phyloP scores from a whole-genome alignment of 192 early-diverging fungal genomes.

The Dimargaris cristalligena region DNA sequence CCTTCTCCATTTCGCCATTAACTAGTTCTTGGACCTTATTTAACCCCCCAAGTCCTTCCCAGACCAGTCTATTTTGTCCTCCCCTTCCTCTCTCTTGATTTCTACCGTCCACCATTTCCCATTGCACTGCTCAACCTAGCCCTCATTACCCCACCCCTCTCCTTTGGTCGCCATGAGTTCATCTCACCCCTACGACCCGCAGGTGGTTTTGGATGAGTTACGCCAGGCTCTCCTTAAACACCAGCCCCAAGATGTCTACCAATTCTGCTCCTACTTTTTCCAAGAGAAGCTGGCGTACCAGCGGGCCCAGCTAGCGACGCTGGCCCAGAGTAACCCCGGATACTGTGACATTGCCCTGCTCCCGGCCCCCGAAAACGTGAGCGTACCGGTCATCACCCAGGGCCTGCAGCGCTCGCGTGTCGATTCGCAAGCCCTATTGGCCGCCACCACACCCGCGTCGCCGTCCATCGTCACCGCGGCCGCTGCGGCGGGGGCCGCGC shows the following conservation, averaged over 20 bases:
- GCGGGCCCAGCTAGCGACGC: conserved; percentile 28
- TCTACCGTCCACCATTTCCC: no score
- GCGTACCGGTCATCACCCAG: conserved; percentile 16
- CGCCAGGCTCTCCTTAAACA: conserved; percentile 54
- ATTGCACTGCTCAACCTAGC: no score
- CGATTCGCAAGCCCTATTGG: conserved; percentile 9
- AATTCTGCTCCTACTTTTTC: conserved; percentile 88
- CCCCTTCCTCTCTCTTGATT: no score
- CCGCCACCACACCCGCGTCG: conserved; percentile 9
- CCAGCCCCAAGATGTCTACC: conserved; percentile 75
- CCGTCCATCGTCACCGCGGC: conserved; percentile 7
- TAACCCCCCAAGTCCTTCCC: no score
- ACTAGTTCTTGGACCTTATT: no score
- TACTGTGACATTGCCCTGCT: conserved; percentile 4
- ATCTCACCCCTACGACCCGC: conserved; percentile 29
- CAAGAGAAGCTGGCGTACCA: conserved; percentile 71
- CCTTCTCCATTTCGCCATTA: no score
- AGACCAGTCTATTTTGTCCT: no score
- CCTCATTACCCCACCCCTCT: background rate
- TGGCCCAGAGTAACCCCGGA: conserved; percentile 15
- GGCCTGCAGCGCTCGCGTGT: conserved; percentile 17
- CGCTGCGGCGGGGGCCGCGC: background rate
- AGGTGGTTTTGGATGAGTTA: conserved; percentile 63
- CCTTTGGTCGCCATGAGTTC: background rate
- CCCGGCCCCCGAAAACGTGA: background rate